Evolutionary conservation across 257 asterid genomes (phyloP).

Genomic region (Avicennia marina): DNA sequence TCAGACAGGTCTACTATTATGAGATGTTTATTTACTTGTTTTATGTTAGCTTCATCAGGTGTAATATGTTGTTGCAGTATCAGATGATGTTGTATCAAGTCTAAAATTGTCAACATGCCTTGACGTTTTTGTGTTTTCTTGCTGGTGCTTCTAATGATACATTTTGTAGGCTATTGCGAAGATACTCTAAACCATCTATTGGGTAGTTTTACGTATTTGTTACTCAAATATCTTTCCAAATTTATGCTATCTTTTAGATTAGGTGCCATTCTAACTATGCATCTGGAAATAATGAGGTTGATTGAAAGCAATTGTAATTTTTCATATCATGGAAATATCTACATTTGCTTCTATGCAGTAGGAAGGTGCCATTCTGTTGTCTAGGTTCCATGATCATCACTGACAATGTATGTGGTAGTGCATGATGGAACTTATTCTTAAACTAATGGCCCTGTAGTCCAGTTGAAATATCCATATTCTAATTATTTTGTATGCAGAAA

Average conservation of each 20-base stretch:
- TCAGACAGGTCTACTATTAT: constrained; percentile 58
- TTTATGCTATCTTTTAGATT: too few species aligned
- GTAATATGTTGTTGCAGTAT: constrained; percentile 7
- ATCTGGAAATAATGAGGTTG: too few species aligned
- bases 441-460: background rate
- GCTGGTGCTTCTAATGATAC: constrained; percentile 2
- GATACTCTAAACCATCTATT: background rate
- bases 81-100: background rate
- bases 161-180: background rate
- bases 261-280: too few species aligned
- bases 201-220: background rate
- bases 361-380: background rate
- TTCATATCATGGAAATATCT: background rate
- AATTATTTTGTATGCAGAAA: constrained; percentile 44
- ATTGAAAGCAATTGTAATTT: too few species aligned
- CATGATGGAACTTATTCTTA: constrained; percentile 2
- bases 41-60: background rate
- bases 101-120: background rate
- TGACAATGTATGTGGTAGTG: constrained; percentile 5
- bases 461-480: background rate
- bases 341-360: background rate
- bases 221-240: too few species aligned
- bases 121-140: background rate
- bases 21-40: background rate
- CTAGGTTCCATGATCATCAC: background rate